These are phyloP conservation scores for Chrysanthemum lavandulifolium DNA, from an alignment of 129 eudicot genomes.

Conservation along the genomic window DNA sequence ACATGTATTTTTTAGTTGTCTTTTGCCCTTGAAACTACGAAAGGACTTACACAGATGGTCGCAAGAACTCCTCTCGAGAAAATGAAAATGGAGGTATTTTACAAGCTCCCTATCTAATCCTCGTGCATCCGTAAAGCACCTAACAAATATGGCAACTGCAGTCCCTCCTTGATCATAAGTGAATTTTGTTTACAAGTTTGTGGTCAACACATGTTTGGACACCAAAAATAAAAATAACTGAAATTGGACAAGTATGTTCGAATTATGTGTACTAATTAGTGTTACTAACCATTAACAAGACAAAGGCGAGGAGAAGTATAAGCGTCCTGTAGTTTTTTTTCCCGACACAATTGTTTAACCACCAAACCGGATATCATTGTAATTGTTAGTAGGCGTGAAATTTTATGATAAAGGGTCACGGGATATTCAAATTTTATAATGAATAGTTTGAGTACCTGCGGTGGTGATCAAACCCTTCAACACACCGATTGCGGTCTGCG, in stretches of 20 bases:
- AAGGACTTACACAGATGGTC: slow-evolving; percentile 59
- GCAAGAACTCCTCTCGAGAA: slow-evolving; percentile 83
- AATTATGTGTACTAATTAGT: background rate
- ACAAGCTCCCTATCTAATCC: slow-evolving; percentile 60
- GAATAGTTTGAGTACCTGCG: slow-evolving; percentile 53
- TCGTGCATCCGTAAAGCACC: slow-evolving; percentile 70
- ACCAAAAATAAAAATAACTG: slow-evolving; percentile 8
- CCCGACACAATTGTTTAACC: slow-evolving; percentile 97
- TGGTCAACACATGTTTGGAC: slow-evolving; percentile 23
- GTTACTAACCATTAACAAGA: slow-evolving; percentile 71
- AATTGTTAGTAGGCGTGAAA: slow-evolving; percentile 14
- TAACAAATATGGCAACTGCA: slow-evolving; percentile 69
- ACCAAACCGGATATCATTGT: slow-evolving; percentile 40
- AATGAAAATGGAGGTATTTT: slow-evolving; percentile 44
- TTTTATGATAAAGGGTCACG: background rate
- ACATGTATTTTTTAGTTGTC: background rate
- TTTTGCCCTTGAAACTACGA: background rate
- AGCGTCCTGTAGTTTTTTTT: slow-evolving; percentile 80
- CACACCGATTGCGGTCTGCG: slow-evolving; percentile 94
- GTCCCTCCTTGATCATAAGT: slow-evolving; percentile 83
- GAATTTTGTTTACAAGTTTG: slow-evolving; percentile 14
- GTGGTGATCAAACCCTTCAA: slow-evolving; percentile 98
- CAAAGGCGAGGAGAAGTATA: slow-evolving; percentile 69
- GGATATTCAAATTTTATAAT: background rate
- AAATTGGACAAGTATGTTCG: background rate